Conservation (phyloP, 2,329 filamentous ascomycete genomes). For the Claviceps humidiphila region DNA sequence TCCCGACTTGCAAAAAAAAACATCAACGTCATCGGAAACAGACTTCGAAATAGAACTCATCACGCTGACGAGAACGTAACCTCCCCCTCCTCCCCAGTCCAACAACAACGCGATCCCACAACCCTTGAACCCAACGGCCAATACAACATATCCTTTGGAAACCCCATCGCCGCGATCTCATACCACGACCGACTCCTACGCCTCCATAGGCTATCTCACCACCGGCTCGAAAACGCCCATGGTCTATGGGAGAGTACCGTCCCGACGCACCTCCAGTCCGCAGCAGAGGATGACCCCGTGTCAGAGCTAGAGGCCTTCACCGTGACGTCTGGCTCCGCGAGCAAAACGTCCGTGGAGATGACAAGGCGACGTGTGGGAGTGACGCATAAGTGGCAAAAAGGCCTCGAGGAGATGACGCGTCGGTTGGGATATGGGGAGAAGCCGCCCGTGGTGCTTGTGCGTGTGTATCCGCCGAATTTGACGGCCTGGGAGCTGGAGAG, state of each 20-base stretch:
- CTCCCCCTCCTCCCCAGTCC: slow-evolving; percentile 24
- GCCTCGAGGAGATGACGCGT: slow-evolving; percentile 12
- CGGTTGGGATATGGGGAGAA: slow-evolving; percentile 12
- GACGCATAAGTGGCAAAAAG: slow-evolving; percentile 14
- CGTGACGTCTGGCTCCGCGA: slow-evolving; percentile 15
- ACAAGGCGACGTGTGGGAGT: slow-evolving; percentile 11
- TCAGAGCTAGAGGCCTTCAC: slow-evolving; percentile 16
- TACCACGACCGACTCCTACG: slow-evolving; percentile 36
- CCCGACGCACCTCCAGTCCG: slow-evolving; percentile 13
- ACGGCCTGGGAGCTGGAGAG: slow-evolving; percentile 20
- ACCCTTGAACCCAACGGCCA: slow-evolving; percentile 50
- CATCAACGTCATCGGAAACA: neutral
- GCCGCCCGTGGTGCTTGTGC: slow-evolving; percentile 18
- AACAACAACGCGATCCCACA: slow-evolving; percentile 49
- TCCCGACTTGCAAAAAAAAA: neutral
- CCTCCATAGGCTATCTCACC: slow-evolving; percentile 18
- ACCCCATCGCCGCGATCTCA: slow-evolving; percentile 40
- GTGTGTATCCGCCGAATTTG: slow-evolving; percentile 17
- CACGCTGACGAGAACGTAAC: neutral
- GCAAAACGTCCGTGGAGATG: slow-evolving; percentile 2
- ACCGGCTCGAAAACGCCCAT: slow-evolving; percentile 16
- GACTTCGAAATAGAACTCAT: neutral
- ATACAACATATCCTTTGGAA: slow-evolving; percentile 55
- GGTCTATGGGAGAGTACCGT: slow-evolving; percentile 19
- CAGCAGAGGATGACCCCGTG: slow-evolving; percentile 6